Percentiles rank a stretch among this genome's conserved stretches.
Evolutionary conservation across 129 eudicot genomes (phyloP).

Genomic region (Lactuca sativa): DNA sequence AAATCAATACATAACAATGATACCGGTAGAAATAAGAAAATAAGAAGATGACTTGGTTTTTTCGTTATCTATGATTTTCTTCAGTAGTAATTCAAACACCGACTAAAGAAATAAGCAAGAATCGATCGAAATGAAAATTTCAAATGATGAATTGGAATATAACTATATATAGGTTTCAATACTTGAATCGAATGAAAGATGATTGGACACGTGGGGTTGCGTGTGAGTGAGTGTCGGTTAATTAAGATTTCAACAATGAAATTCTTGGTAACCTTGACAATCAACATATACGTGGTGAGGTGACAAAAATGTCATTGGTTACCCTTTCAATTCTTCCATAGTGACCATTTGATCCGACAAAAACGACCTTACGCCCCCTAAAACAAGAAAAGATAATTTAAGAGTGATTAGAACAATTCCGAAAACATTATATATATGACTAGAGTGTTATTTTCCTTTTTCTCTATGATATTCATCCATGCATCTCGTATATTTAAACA

Average conservation of each 20-base stretch:
- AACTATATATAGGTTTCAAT: constrained; percentile 22
- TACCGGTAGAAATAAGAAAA: neutral
- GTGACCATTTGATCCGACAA: too few species aligned
- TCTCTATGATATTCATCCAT: too few species aligned
- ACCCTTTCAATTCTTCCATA: too few species aligned
- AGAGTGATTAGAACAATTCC: too few species aligned
- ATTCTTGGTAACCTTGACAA: too few species aligned
- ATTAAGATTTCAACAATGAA: constrained; percentile 13
- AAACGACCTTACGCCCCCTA: too few species aligned
- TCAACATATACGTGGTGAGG: too few species aligned
- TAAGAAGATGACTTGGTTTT: constrained; percentile 20
- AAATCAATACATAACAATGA: constrained; percentile 14
- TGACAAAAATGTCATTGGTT: too few species aligned
- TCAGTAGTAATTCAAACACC: constrained; percentile 10
- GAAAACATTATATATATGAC: too few species aligned
- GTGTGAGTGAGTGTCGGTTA: neutral
- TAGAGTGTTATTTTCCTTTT: too few species aligned
- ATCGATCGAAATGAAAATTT: constrained; percentile 16
- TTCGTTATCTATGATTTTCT: constrained; percentile 20
- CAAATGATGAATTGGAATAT: constrained; percentile 1
- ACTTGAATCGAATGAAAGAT: constrained; percentile 24
- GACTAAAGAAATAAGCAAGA: constrained; percentile 14
- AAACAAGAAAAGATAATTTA: too few species aligned
- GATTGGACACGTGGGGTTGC: constrained; percentile 11
- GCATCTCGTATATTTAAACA: too few species aligned